phyloP scores from a whole-genome alignment of 2,329 filamentous ascomycete species.

The Sporothrix variecibatus region DNA sequence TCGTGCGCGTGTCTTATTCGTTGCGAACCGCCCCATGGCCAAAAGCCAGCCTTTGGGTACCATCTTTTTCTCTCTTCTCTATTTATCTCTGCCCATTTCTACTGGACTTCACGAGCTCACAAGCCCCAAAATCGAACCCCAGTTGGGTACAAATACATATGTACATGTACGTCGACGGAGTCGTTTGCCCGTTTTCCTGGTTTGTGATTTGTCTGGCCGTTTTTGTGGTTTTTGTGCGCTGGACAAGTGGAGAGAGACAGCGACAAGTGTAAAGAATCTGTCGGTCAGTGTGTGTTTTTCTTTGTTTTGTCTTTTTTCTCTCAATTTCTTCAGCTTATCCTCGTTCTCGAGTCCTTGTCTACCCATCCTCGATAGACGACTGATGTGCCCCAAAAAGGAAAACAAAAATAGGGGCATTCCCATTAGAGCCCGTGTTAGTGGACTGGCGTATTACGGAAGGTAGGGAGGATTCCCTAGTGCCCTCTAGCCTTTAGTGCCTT shows the following conservation, averaged over 20 bases:
- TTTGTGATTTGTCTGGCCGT: constrained; percentile 5
- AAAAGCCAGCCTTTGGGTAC: not conserved
- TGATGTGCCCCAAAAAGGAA: not conserved
- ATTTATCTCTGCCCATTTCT: not conserved
- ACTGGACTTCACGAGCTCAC: not conserved
- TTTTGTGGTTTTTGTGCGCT: not conserved
- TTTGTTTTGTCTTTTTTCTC: not conserved
- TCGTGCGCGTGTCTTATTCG: constrained; percentile 13
- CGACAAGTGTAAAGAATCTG: not conserved
- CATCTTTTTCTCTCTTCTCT: not conserved
- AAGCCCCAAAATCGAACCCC: not conserved
- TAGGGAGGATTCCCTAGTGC: not conserved
- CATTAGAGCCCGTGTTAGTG: not conserved
- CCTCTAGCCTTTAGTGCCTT: not conserved
- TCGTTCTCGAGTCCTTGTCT: too few relatives aligned
- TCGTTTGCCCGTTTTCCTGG: not conserved
- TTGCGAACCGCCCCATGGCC: not conserved
- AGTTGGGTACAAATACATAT: constrained; percentile 27
- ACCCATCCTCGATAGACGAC: not conserved
- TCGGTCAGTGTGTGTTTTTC: not conserved
- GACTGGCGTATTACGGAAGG: not conserved
- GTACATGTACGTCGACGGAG: constrained; percentile 8
- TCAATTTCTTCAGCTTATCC: not conserved
- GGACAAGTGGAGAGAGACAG: not conserved
- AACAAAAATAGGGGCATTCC: not conserved